phyloP scores from a whole-genome alignment of 2,329 filamentous ascomycete species.

The Dactylellina haptotyla region DNA sequence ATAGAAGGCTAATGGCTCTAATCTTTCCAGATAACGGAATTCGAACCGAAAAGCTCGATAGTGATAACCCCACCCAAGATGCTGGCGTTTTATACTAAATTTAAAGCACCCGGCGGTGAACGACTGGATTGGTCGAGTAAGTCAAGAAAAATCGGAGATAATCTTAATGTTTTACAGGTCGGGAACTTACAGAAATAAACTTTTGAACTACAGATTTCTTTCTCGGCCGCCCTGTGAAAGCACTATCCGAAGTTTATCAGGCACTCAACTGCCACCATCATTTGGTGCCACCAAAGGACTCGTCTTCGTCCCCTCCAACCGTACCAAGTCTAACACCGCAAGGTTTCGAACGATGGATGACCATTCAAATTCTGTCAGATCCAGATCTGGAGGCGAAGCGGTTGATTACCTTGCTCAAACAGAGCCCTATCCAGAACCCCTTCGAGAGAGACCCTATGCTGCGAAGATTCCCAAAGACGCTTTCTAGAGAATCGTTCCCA shows the following conservation, averaged over 20 bases:
- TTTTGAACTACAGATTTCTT: conserved; percentile 55
- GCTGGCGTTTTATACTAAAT: conserved; percentile 56
- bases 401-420: conserved; percentile 55
- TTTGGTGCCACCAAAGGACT: conserved; percentile 55
- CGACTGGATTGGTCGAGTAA: conserved; percentile 56
- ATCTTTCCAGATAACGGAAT: conserved; percentile 55
- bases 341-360: conserved; percentile 58
- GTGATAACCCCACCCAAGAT: conserved; percentile 58
- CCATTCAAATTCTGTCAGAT: conserved; percentile 57
- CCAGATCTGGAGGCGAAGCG: conserved; percentile 56
- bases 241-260: conserved; percentile 56
- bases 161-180: not conserved
- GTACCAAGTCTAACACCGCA: conserved; percentile 57
- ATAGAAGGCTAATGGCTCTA: conserved; percentile 3
- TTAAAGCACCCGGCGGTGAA: conserved; percentile 52
- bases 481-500: conserved; percentile 48
- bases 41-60: conserved; percentile 56
- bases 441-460: conserved; percentile 51
- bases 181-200: not conserved
- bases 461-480: conserved; percentile 47
- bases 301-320: conserved; percentile 53
- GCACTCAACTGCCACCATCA: conserved; percentile 58
- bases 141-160: not conserved
- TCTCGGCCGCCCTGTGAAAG: conserved; percentile 52
- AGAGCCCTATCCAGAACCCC: conserved; percentile 55